Evolutionary conservation across 495 filamentous ascomycete species (phyloP), one percentile per base, ranked within the genome.

Genomic region (Aspergillus incahuasiensis): DNA sequence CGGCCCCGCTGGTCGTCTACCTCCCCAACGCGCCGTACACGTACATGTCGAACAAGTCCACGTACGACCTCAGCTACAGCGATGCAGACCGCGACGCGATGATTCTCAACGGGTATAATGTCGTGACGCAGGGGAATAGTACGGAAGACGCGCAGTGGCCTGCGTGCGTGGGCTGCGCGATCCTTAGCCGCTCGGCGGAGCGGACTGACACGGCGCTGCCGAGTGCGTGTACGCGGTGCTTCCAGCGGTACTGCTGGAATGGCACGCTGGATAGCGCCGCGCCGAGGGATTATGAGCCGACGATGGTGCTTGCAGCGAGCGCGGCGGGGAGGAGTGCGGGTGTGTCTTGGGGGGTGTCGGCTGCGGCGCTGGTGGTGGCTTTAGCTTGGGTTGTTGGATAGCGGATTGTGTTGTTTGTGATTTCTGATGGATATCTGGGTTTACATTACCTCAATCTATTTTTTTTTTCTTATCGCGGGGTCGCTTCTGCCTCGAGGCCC

Each of bases 11-110:
- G 30, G 69, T 97, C 57, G 88, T 97, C 56, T 97, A 97, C 70
- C 61, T 97, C n/a, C 88, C 92, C 48, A 96, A 96, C 68, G 72
- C 80, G 13, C 92, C 92, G 0, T 96, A 94, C 72, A 82, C 79
- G 35, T 79, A 76, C 58, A 61, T 77, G 41, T 86, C 81, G 61
- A 97, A 97, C 72, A 71, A 85, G 3, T 84, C 84, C 3, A 97
- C 94, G 28, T 90, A 86, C 65, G 68, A 81, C 35, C 74, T 82
- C 3, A 60, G 61, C 4, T 91, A 89, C 74, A 75, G 80, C 12
- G 69, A 80, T 60, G 72, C 63, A 6, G 62, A 89, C 65, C 84
- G 92, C 45, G 82, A 97, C 67, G 73, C 76, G 32, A 86, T 94
- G 57, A 90, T 97, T 54, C 66, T 79, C 56, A 97, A 97, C 60